Evolutionary conservation across 257 asterid genomes (phyloP).

Genomic region (Solanum raphanifolium): DNA sequence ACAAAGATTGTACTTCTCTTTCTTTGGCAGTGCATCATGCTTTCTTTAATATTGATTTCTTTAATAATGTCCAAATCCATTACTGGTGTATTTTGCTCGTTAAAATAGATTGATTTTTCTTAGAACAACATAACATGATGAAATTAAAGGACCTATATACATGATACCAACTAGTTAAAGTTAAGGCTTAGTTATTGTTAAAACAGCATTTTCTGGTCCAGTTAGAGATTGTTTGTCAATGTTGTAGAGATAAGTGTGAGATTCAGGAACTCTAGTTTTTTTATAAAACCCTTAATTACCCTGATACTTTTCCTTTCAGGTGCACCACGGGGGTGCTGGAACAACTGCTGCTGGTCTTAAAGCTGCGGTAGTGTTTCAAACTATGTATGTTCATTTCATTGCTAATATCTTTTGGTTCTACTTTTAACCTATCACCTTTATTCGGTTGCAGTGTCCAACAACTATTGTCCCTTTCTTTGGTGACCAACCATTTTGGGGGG

Average conservation of each 20-base stretch:
- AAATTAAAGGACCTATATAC: not conserved
- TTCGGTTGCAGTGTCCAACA: constrained; percentile 60
- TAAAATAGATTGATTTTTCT: not conserved
- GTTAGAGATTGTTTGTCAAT: not conserved
- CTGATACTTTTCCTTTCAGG: constrained; percentile 24
- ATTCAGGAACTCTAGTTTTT: not conserved
- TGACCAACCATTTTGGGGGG: constrained; percentile 94
- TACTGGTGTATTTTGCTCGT: not conserved
- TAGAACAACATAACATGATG: not conserved
- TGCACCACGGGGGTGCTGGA: constrained; percentile 97
- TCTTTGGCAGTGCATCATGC: not conserved
- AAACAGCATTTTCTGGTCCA: not conserved
- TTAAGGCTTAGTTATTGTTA: not conserved
- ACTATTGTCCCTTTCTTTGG: constrained; percentile 91
- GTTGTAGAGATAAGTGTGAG: not conserved
- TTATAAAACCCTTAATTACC: not conserved
- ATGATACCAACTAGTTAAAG: not conserved
- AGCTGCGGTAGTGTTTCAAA: constrained; percentile 52
- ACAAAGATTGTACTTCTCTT: not conserved
- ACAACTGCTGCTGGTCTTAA: constrained; percentile 97
- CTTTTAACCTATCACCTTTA: not conserved
- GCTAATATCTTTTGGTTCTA: not conserved
- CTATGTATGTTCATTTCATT: not conserved
- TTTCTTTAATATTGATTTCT: not conserved
- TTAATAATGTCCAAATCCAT: not conserved